These are phyloP conservation scores for Raphanus hybrid DNA, from an alignment of 441 rosid genomes.

Conservation along the genomic window DNA sequence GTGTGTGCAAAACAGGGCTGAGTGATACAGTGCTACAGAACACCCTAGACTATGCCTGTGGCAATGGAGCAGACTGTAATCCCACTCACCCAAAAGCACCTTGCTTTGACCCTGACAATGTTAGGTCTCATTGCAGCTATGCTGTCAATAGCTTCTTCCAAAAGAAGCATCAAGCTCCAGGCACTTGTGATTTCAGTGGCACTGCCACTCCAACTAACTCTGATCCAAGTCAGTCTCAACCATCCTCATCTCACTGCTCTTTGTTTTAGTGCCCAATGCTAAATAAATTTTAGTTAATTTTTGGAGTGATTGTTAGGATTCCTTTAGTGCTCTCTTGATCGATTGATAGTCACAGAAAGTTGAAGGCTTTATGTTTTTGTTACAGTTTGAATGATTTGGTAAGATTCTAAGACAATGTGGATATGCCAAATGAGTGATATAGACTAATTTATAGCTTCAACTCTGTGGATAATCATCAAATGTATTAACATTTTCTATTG, in stretches of 20 bases:
- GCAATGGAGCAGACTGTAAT: constrained; percentile 72
- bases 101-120: constrained; percentile 67
- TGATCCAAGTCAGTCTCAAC: constrained; percentile 59
- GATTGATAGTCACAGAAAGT: constrained; percentile 28
- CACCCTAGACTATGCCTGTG: constrained; percentile 76
- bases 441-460: neutral
- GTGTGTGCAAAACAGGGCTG: constrained; percentile 75
- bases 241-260: too few relatives aligned
- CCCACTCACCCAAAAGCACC: constrained; percentile 51
- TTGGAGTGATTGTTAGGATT: constrained; percentile 16
- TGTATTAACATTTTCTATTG: constrained; percentile 15
- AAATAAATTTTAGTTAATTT: neutral
- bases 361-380: constrained; percentile 8
- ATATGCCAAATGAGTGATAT: constrained; percentile 26
- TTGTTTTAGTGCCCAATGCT: neutral
- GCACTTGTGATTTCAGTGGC: constrained; percentile 69
- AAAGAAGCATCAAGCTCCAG: constrained; percentile 61
- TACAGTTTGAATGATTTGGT: constrained; percentile 11
- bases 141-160: constrained; percentile 80
- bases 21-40: constrained; percentile 61
- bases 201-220: constrained; percentile 54
- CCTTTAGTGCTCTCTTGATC: constrained; percentile 19
- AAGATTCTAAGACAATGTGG: constrained; percentile 28
- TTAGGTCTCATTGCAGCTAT: constrained; percentile 65
- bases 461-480: constrained; percentile 4